Base-by-base conservation (phyloP, 169 alveolate genomes). In the Cryptosporidium ryanae region DNA sequence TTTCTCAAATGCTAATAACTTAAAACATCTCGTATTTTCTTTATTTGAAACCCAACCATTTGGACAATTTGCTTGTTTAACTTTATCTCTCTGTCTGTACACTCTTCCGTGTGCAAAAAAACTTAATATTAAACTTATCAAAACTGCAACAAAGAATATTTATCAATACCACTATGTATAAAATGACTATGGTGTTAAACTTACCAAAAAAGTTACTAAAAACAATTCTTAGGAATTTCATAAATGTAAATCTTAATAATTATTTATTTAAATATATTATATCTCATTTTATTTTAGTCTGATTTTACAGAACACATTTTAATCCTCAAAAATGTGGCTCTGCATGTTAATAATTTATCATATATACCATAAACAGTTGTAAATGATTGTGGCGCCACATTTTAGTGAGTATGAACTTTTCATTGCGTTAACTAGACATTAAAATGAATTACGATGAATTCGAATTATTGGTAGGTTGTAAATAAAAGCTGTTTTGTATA, bases 21-120 rank as follows among this genome's bases (percentile, higher is more conserved):
- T 76, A 27, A 76, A 76, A 31, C 87, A 76, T 38, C 87, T 55
- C 13, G 87, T 76, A 3, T 44, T 76, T 55, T 76, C 87, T 18
- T 21, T 49, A 29, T 76, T 76, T 10, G 71, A 61, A 43, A 48
- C 63, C 87, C 87, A 76, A 13, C 87, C 87, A 15, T 59, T 46
- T 12, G 87, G 87, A 44, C 87, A 76, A 8, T 43, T 76, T 43
- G 87, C 87, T 32, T 61, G 31, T 15, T 38, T 70, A 32, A 29
- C 8, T 25, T 43, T 55, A 29, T 29, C 32, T 17, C 43, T 4
- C 12, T 23, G 27, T 25, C 55, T 54, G 13, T 12, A 32, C 18
- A 49, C 83, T 31, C 43, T 38, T 55, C 83, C 83, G 31, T 27
- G 13, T n/a, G 13, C 66, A 43, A 25, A 49, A 1, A 21, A 68